phyloP scores from a whole-genome alignment of 192 early-diverging fungal species.

The Umbelopsis isabellina region DNA sequence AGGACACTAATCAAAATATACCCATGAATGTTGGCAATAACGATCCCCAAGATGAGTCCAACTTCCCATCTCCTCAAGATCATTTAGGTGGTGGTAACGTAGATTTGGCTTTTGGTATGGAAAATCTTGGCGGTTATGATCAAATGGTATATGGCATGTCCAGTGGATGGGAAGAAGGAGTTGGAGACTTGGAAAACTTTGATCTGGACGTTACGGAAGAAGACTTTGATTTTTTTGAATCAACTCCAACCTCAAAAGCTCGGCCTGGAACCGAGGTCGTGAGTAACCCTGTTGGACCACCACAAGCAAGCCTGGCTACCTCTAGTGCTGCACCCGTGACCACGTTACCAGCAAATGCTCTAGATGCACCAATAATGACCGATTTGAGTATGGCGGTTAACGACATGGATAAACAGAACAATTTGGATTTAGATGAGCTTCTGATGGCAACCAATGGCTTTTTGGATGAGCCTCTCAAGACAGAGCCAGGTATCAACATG shows the following conservation, averaged over 20 bases:
- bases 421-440: slow-evolving; percentile 4
- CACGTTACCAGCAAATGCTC: background rate
- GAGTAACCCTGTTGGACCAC: background rate
- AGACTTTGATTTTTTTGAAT: slow-evolving; percentile 44
- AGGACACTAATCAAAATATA: background rate
- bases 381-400: background rate
- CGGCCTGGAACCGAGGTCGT: background rate
- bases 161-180: slow-evolving; percentile 33
- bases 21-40: background rate
- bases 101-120: slow-evolving; percentile 21
- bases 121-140: slow-evolving; percentile 28
- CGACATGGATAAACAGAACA: background rate
- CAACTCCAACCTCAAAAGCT: slow-evolving; percentile 16
- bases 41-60: background rate
- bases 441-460: slow-evolving; percentile 16
- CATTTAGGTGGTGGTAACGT: slow-evolving; percentile 14
- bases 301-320: background rate
- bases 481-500: background rate
- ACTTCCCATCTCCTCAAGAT: slow-evolving; percentile 21
- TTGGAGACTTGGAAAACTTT: slow-evolving; percentile 39
- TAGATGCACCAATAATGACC: slow-evolving; percentile 8
- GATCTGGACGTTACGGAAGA: slow-evolving; percentile 46
- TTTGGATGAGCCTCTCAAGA: slow-evolving; percentile 1
- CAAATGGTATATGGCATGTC: slow-evolving; percentile 27
- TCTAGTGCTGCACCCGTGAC: background rate